A percentile compares a stretch with the other conserved stretches of the same genome.
Evolutionary conservation across 306 rosid species (phyloP).

Genomic region (Fragaria vesca): DNA sequence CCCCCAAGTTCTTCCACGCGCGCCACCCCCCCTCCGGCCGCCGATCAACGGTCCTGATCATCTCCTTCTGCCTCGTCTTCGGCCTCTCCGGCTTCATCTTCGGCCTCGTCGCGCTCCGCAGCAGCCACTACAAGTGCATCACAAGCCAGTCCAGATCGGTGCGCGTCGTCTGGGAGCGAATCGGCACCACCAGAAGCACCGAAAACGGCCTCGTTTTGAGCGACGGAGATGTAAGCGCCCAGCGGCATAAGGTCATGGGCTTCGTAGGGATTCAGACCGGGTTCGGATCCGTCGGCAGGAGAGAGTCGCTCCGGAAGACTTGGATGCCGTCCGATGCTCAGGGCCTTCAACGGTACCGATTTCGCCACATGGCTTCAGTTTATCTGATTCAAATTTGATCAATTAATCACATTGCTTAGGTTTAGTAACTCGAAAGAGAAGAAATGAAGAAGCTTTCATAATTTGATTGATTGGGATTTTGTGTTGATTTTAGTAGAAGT

Average conservation of each 20-base stretch:
- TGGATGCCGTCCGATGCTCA: slow-evolving; percentile 92
- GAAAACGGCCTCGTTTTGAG: slow-evolving; percentile 5
- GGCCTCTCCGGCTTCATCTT: slow-evolving; percentile 49
- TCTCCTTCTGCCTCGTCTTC: slow-evolving; percentile 37
- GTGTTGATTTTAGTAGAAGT: slow-evolving; percentile 26
- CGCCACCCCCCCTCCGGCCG: slow-evolving; percentile 43
- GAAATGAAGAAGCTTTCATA: not conserved
- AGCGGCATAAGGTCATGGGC: slow-evolving; percentile 74
- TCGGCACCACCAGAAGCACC: not conserved
- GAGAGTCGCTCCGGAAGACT: slow-evolving; percentile 71
- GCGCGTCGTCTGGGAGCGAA: slow-evolving; percentile 70
- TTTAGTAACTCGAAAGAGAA: not conserved
- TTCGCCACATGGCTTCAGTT: not conserved
- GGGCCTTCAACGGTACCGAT: slow-evolving; percentile 66
- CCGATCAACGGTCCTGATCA: slow-evolving; percentile 46
- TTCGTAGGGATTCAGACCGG: slow-evolving; percentile 93
- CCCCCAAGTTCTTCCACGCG: slow-evolving; percentile 52
- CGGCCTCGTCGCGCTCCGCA: slow-evolving; percentile 36
- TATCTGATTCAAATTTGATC: not conserved
- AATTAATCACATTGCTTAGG: not conserved
- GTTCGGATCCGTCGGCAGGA: slow-evolving; percentile 72
- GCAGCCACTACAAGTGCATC: slow-evolving; percentile 27
- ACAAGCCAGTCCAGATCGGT: slow-evolving; percentile 52
- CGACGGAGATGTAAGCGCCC: slow-evolving; percentile 3
- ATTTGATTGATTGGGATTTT: not conserved